phyloP scores from a whole-genome alignment of 306 rosid species.

The Dalbergia cochinchinensis region DNA sequence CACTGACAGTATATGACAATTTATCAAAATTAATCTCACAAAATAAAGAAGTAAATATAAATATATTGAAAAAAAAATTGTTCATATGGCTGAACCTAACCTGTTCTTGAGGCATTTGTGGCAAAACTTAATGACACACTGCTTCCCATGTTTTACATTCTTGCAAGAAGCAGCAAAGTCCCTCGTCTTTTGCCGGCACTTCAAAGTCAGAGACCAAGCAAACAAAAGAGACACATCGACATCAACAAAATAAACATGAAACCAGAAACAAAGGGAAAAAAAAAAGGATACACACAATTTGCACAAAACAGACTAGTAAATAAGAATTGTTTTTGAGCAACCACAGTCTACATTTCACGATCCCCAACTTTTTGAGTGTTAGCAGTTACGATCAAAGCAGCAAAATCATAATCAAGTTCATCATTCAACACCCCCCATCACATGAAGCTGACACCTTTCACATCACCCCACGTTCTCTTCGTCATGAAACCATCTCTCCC shows the following conservation, averaged over 20 bases:
- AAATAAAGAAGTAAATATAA: not conserved
- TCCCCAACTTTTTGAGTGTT: not conserved
- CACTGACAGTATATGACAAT: too few relatives aligned
- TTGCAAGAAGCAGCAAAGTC: conserved; percentile 66
- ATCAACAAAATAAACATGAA: not conserved
- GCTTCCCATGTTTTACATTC: conserved; percentile 51
- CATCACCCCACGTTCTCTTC: too few relatives aligned
- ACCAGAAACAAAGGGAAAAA: not conserved
- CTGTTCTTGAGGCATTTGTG: conserved; percentile 79
- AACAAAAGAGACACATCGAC: not conserved
- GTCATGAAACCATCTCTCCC: too few relatives aligned
- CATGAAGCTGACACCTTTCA: too few relatives aligned
- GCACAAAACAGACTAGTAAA: not conserved
- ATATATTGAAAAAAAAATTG: not conserved
- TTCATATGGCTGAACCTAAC: conserved; percentile 44
- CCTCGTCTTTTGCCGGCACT: conserved; percentile 85
- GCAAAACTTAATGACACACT: conserved; percentile 64
- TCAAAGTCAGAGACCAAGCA: conserved; percentile 31
- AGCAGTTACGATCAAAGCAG: too few relatives aligned
- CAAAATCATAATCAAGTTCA: too few relatives aligned
- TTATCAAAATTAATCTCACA: not conserved
- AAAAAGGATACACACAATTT: not conserved
- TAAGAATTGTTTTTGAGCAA: not conserved
- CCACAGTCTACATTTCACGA: not conserved
- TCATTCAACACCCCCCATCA: too few relatives aligned